Evolutionary conservation across 2,329 filamentous ascomycete species (phyloP).

Genomic region (Arthrobotrys megalospora): DNA sequence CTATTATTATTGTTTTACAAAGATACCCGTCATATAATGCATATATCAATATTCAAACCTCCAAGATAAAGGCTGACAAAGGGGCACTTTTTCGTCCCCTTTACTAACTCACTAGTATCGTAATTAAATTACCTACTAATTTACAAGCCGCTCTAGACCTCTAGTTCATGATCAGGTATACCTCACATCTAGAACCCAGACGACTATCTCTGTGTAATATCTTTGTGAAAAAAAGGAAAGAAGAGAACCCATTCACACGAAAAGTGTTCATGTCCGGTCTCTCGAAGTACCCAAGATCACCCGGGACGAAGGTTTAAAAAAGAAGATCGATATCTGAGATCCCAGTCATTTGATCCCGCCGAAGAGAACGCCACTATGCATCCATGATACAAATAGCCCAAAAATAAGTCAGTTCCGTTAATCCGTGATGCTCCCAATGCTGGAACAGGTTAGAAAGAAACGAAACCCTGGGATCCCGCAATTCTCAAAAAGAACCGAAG

Average conservation of each 20-base stretch:
- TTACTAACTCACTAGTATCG: background rate
- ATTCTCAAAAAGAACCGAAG: constrained; percentile 17
- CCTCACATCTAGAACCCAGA: background rate
- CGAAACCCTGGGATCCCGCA: constrained; percentile 10
- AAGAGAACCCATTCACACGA: background rate
- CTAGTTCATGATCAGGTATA: too few relatives aligned
- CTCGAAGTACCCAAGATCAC: too few relatives aligned
- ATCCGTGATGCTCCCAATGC: constrained; percentile 10
- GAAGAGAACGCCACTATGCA: constrained; percentile 46
- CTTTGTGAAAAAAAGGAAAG: background rate
- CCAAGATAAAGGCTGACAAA: too few relatives aligned
- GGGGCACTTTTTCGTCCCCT: too few relatives aligned
- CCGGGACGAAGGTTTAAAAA: background rate
- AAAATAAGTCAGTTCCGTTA: background rate
- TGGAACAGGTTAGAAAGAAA: constrained; percentile 22
- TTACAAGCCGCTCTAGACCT: background rate
- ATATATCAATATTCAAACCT: too few relatives aligned
- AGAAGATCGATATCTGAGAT: constrained; percentile 24
- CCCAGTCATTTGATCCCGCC: constrained; percentile 13
- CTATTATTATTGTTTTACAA: background rate
- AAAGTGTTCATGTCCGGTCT: too few relatives aligned
- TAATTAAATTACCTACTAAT: background rate
- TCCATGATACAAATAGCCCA: constrained; percentile 30
- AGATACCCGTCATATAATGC: constrained; percentile 16
- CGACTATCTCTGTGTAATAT: too few relatives aligned